These are phyloP conservation scores for Cupressus sempervirens DNA, from an alignment of 75 land plant genomes.

Conservation along the genomic window DNA sequence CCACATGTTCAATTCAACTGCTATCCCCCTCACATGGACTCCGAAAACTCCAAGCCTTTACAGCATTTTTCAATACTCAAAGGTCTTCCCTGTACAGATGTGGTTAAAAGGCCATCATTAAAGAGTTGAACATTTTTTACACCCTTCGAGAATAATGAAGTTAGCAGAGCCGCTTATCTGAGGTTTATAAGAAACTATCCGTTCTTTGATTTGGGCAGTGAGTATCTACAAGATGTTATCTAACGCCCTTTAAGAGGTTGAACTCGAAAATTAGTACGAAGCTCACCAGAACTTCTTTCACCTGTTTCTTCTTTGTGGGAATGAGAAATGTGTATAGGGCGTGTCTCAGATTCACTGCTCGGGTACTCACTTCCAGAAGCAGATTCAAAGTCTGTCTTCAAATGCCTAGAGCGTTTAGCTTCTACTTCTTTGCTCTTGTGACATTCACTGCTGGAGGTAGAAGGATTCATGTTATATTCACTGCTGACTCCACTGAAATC, in stretches of 20 bases:
- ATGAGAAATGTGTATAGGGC: background rate
- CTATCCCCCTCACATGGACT: background rate
- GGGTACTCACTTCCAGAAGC: background rate
- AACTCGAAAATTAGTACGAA: background rate
- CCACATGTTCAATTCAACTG: background rate
- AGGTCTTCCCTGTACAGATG: background rate
- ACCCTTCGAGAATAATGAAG: background rate
- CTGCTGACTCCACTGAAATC: conserved; percentile 39
- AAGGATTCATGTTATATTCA: conserved; percentile 34
- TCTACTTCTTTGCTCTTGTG: conserved; percentile 9
- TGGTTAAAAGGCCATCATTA: background rate
- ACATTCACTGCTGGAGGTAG: conserved; percentile 32
- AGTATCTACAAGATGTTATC: background rate
- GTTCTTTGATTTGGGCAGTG: conserved; percentile 1
- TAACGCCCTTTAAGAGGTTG: conserved; percentile 8
- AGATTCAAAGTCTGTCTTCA: background rate
- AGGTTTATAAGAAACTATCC: background rate
- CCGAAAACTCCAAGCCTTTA: background rate
- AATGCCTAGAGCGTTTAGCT: conserved; percentile 1
- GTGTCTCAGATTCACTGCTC: conserved; percentile 12
- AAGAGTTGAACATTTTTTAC: background rate
- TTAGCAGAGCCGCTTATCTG: background rate
- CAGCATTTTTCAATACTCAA: background rate
- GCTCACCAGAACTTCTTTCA: conserved; percentile 6
- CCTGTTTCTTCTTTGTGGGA: background rate